Percentiles rank a stretch among this genome's conserved stretches.
Evolutionary conservation across 2,329 filamentous ascomycete genomes (phyloP).

Genomic region (Lojkania enalia): DNA sequence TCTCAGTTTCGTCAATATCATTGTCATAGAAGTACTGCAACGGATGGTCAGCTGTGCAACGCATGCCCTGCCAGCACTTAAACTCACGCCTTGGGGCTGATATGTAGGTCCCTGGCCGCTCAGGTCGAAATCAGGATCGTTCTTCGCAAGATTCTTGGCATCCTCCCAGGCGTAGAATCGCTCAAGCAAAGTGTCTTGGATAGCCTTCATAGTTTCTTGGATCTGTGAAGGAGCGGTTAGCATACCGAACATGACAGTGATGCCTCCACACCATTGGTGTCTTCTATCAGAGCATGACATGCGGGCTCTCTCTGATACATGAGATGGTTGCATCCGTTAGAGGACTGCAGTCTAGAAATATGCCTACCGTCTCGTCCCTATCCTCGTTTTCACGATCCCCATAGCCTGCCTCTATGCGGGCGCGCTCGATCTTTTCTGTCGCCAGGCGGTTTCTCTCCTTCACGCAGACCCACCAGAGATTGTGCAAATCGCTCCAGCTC

Average conservation of each 20-base stretch:
- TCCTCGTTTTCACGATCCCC: conserved; percentile 68
- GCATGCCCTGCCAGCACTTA: too few species aligned
- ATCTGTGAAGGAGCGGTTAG: conserved; percentile 69
- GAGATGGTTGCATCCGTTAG: too few species aligned
- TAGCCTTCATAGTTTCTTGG: conserved; percentile 73
- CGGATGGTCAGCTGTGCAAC: too few species aligned
- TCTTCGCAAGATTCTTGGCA: conserved; percentile 62
- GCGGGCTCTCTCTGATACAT: too few species aligned
- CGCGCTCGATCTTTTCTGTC: conserved; percentile 73
- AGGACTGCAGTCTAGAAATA: background rate
- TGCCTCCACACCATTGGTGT: too few species aligned
- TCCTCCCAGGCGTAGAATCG: conserved; percentile 87
- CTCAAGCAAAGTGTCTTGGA: conserved; percentile 85
- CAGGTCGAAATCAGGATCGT: conserved; percentile 53
- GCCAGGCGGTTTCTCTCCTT: conserved; percentile 87
- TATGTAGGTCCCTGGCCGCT: conserved; percentile 10
- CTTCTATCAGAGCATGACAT: background rate
- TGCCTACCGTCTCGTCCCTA: conserved; percentile 68
- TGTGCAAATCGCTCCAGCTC: conserved; percentile 91
- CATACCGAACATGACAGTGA: too few species aligned
- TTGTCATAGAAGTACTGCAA: background rate
- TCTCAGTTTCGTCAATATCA: background rate
- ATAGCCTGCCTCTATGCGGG: conserved; percentile 69
- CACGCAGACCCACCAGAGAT: conserved; percentile 90
- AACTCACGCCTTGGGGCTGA: too few species aligned